These are phyloP conservation scores for Tillandsia fasciculata DNA, from an alignment of 176 grass and related monocot genomes.

Conservation along the genomic window DNA sequence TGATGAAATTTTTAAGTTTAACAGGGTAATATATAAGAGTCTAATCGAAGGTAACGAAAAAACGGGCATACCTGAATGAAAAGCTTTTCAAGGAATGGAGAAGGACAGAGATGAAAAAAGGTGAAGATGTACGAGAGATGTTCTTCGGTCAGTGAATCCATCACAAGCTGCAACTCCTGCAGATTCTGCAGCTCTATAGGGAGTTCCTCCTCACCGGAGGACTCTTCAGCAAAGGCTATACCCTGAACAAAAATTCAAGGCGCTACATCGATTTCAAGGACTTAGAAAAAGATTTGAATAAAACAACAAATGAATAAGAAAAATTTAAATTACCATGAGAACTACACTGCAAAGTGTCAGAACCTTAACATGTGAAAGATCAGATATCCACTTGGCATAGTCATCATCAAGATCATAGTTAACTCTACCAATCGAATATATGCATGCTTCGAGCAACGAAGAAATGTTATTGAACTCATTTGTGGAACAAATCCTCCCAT, in stretches of 20 bases:
- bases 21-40: neutral
- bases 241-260: neutral
- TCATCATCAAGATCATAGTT: neutral
- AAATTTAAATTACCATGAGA: constrained; percentile 22
- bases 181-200: constrained; percentile 21
- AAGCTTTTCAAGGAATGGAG: constrained; percentile 37
- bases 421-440: constrained; percentile 15
- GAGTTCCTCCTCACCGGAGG: neutral
- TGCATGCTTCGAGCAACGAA: constrained; percentile 25
- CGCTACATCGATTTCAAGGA: neutral
- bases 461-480: constrained; percentile 10
- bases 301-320: neutral
- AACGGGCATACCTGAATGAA: constrained; percentile 27
- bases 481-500: neutral
- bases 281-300: neutral
- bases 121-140: constrained; percentile 3
- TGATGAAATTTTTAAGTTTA: neutral
- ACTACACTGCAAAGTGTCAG: constrained; percentile 31
- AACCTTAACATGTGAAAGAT: constrained; percentile 25
- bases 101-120: constrained; percentile 13
- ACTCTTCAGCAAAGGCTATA: neutral
- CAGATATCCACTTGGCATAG: constrained; percentile 5
- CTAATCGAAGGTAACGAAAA: neutral
- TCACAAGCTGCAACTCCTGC: constrained; percentile 41
- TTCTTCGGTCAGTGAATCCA: constrained; percentile 18